Evolutionary conservation across 176 grass and related monocot genomes (phyloP), one percentile per base, ranked within the genome.

Genomic region (Ampelocalamus luodianensis): DNA sequence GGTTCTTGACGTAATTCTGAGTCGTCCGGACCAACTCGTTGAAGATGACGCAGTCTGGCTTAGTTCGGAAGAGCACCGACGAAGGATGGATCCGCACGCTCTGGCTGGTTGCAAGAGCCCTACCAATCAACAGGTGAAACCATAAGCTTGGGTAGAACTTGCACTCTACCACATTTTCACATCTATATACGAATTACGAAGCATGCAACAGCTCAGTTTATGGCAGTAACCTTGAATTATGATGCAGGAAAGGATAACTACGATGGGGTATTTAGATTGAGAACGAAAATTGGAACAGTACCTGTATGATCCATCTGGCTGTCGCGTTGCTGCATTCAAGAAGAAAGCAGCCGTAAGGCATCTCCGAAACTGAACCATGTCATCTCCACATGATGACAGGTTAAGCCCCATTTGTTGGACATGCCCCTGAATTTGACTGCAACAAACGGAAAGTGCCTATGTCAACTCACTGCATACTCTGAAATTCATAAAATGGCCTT

Each of bases 21-120:
- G 80, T 94, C 1, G 93, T 98, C 54, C 91, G 83, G 27, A 93
- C 77, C 22, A 95, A 72, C 82, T 95, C 89, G 45, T 98, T 98
- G 87, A 95, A 98, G 88, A 95, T 79, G 46, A 93, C 82, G 34
- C 91, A 94, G 38, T 98, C 96, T 0, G 90, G 82, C 78, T 94
- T 98, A 3, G 84, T 93, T 6, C 80, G 68, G 55, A 93, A 93
- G 36, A 98, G 54, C 51, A 95, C 96, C 2, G 96, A 98, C 20
- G 96, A 98, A 81, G 96, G 96, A 78, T 98, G 96, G 59, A 95
- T 90, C 56, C 92, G 96, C 68, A 98, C 81, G 38, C 68, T 90
- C 85, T 92, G 91, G 18, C 91, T 69, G 66, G 87, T 92, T 12
- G 88, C 87, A 74, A 95, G 83, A 65, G 96, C 90, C 91, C 91